Base-by-base conservation (phyloP, 1,139 yeast genomes). In the Hansenula sp. region DNA sequence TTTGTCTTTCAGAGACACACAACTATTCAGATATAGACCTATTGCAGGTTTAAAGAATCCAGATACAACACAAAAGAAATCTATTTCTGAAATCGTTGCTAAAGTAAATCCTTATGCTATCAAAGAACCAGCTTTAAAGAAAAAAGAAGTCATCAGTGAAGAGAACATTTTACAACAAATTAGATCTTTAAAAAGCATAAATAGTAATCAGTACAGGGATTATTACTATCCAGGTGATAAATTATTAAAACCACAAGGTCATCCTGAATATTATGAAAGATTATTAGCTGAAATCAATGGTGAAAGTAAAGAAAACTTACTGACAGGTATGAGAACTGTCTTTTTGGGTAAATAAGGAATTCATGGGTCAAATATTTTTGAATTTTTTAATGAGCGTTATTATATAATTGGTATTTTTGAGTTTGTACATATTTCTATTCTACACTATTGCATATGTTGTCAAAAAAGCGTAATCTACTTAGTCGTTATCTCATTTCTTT, bases 211-310 rank as follows among this genome's bases (percentile, higher is more conserved):
- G 59, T 83, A 82, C 67, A 74, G 71, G 58, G 75, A 77, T 49
- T 78, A 79, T 58, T 85, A 84, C 60, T 69, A 74, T 51, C 72
- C 82, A 33, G 83, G 81, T 47, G 84, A 81, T 42, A 84, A 84
- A 61, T 65, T 90, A 50, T 66, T 79, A 57, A 72, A 66, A 53
- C 97, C 97, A 28, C 81, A 83, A 59, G 96, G 96, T 2, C 87
- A 89, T 61, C 91, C 96, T 3, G 67, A 74, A 41, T 90, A 90
- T 60, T 90, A 90, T 59, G 74, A 72, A 36, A 74, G 94, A 57
- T 71, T 90, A 44, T 58, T 84, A 66, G 71, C 74, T 40, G 96
- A 88, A 62, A 74, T 90, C 41, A 72, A 74, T 47, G 93, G 95
- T n/a, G 82, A 83, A 54, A 74, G 74, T 58, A 82, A 78, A 62